Evolutionary conservation across 345 rosid genomes (phyloP).

Genomic region (Zanthoxylum bungeanum): DNA sequence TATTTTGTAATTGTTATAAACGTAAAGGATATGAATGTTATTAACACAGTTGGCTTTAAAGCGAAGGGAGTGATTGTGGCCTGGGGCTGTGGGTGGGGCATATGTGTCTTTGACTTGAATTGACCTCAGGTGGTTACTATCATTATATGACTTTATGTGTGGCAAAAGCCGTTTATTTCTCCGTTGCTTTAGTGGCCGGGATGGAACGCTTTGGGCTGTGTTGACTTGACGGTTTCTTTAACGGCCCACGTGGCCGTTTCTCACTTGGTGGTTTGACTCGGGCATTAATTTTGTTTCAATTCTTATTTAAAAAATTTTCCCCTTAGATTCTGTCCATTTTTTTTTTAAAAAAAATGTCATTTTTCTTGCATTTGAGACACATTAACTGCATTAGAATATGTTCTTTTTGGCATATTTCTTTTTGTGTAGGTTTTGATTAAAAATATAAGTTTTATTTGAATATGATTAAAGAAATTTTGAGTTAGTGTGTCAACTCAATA

Average conservation of each 20-base stretch:
- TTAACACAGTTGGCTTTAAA: neutral
- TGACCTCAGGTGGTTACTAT: conserved; percentile 47
- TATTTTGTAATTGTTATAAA: too few species aligned
- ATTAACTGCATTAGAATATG: neutral
- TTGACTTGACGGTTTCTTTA: conserved; percentile 31
- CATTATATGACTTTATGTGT: too few species aligned
- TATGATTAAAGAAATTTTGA: too few species aligned
- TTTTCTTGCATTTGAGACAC: neutral
- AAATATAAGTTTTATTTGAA: too few species aligned
- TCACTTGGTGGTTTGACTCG: conserved; percentile 2
- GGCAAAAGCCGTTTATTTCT: conserved; percentile 38
- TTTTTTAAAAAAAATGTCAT: neutral
- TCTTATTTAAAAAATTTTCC: neutral
- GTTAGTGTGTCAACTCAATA: too few species aligned
- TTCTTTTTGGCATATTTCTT: too few species aligned
- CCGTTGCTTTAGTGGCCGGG: conserved; percentile 30
- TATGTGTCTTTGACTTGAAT: conserved; percentile 43
- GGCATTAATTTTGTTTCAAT: neutral
- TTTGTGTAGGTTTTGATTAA: too few species aligned
- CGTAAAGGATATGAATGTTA: neutral
- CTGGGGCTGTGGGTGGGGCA: conserved; percentile 32
- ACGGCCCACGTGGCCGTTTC: conserved; percentile 17
- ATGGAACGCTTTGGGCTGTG: neutral
- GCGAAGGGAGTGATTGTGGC: conserved; percentile 11
- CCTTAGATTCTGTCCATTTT: neutral